A percentile compares a stretch with the other conserved stretches of the same genome.
Conservation (phyloP, 176 grass and related monocot genomes). For the Eragrostis nindensis region DNA sequence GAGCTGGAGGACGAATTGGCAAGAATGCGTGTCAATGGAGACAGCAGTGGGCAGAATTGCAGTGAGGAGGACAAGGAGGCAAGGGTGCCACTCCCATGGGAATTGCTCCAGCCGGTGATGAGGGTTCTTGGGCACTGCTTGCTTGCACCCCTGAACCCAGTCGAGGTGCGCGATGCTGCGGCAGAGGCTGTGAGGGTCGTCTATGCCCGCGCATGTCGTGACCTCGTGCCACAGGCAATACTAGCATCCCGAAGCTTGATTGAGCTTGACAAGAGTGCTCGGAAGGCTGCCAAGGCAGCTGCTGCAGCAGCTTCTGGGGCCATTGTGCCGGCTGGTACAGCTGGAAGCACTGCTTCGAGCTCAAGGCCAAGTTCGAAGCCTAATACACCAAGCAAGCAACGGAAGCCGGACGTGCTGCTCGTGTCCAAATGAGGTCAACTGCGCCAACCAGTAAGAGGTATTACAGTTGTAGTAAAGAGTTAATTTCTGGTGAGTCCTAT, state of each 20-base stretch:
- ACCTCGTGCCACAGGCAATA: conserved; percentile 86
- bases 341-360: conserved; percentile 51
- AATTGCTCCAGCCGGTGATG: conserved; percentile 89
- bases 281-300: conserved; percentile 51
- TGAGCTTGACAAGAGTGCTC: conserved; percentile 83
- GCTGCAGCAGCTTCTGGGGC: conserved; percentile 1
- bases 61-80: conserved; percentile 46
- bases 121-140: conserved; percentile 94
- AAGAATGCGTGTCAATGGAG: conserved; percentile 37
- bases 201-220: conserved; percentile 85
- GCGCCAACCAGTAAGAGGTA: conserved; percentile 4
- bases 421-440: conserved; percentile 67
- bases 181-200: conserved; percentile 72
- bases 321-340: conserved; percentile 23
- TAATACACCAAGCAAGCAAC: conserved; percentile 84
- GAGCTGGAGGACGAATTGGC: conserved; percentile 17
- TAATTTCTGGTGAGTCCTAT: conserved; percentile 22
- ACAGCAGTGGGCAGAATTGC: conserved; percentile 45
- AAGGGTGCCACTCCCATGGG: conserved; percentile 90
- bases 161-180: conserved; percentile 74
- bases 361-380: conserved; percentile 74
- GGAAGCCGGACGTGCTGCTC: conserved; percentile 40
- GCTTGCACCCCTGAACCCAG: conserved; percentile 74
- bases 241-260: conserved; percentile 90
- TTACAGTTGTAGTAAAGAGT: conserved; percentile 31